Conservation (phyloP, 2,329 filamentous ascomycete species). For the Penicillium hordei region DNA sequence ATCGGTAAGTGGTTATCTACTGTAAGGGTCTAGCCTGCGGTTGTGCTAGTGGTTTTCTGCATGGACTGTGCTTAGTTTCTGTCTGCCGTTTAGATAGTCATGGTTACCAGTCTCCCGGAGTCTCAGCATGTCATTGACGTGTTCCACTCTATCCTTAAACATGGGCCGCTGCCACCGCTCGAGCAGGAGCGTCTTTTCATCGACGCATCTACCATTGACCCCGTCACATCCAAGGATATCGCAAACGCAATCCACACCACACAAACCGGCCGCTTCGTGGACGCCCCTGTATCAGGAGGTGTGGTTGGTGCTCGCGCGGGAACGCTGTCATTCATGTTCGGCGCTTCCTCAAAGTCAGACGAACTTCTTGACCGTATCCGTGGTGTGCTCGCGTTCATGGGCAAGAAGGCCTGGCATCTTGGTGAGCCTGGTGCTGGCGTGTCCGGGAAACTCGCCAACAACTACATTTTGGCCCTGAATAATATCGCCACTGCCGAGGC, state of each 20-base stretch:
- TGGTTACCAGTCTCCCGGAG: slow-evolving; percentile 87
- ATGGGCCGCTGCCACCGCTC: slow-evolving; percentile 51
- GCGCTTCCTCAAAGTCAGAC: slow-evolving; percentile 52
- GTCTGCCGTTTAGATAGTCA: slow-evolving; percentile 63
- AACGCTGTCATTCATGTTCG: slow-evolving; percentile 94
- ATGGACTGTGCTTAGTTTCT: neutral
- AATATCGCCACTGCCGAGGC: slow-evolving; percentile 73
- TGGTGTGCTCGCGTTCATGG: slow-evolving; percentile 75
- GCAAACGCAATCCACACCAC: slow-evolving; percentile 67
- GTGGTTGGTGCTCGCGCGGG: slow-evolving; percentile 87
- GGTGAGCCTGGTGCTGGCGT: slow-evolving; percentile 82
- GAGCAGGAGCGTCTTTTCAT: slow-evolving; percentile 75
- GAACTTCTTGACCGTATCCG: slow-evolving; percentile 64
- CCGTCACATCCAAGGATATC: slow-evolving; percentile 75
- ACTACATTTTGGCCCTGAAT: slow-evolving; percentile 91
- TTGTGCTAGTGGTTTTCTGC: neutral
- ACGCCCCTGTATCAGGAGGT: slow-evolving; percentile 95
- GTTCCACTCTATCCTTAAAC: slow-evolving; percentile 71
- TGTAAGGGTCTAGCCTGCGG: neutral
- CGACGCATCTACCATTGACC: slow-evolving; percentile 96
- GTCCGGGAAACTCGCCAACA: slow-evolving; percentile 92
- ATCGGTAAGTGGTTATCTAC: slow-evolving; percentile 54
- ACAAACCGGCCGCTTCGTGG: slow-evolving; percentile 75
- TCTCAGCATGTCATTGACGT: slow-evolving; percentile 83
- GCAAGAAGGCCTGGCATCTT: slow-evolving; percentile 79